phyloP scores from a whole-genome alignment of 2,329 filamentous ascomycete genomes.

The Pyricularia sp. region DNA sequence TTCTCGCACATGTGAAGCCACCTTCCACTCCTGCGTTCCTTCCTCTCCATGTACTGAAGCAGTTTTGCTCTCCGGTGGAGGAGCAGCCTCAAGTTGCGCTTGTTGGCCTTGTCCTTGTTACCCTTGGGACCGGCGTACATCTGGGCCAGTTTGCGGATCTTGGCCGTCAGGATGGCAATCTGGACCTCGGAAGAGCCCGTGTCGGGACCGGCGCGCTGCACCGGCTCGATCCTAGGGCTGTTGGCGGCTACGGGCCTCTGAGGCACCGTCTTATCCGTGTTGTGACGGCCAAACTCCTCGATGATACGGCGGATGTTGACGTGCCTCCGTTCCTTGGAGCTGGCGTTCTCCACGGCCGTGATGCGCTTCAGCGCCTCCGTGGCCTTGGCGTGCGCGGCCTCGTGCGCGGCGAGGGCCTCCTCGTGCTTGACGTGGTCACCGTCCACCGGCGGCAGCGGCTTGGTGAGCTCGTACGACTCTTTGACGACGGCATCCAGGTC shows the following conservation, averaged over 20 bases:
- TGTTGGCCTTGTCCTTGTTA: conserved; percentile 87
- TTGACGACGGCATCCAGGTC: conserved; percentile 60
- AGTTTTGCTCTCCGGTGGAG: conserved; percentile 86
- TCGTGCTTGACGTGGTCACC: conserved; percentile 18
- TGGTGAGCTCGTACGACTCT: conserved; percentile 59
- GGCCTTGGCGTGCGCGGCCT: conserved; percentile 55
- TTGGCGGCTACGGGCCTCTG: conserved; percentile 45
- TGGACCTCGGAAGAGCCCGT: conserved; percentile 97
- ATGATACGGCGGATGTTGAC: conserved; percentile 81
- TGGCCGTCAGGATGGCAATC: conserved; percentile 87
- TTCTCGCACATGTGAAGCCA: conserved; percentile 82
- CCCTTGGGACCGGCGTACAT: conserved; percentile 58
- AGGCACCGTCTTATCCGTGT: conserved; percentile 64
- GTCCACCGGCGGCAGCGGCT: conserved; percentile 37
- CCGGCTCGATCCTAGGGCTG: conserved; percentile 26
- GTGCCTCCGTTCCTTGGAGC: conserved; percentile 66
- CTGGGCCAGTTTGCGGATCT: conserved; percentile 74
- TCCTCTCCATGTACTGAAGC: conserved; percentile 74
- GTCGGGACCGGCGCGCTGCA: conserved; percentile 69
- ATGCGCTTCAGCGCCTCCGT: conserved; percentile 72
- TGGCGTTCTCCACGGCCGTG: conserved; percentile 66
- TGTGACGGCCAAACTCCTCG: conserved; percentile 81
- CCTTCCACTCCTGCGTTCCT: conserved; percentile 82
- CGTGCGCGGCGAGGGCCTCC: conserved; percentile 30
- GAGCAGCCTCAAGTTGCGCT: conserved; percentile 76